Evolutionary conservation across 176 grass and related monocot species (phyloP).

Genomic region (Aechmea fasciata): DNA sequence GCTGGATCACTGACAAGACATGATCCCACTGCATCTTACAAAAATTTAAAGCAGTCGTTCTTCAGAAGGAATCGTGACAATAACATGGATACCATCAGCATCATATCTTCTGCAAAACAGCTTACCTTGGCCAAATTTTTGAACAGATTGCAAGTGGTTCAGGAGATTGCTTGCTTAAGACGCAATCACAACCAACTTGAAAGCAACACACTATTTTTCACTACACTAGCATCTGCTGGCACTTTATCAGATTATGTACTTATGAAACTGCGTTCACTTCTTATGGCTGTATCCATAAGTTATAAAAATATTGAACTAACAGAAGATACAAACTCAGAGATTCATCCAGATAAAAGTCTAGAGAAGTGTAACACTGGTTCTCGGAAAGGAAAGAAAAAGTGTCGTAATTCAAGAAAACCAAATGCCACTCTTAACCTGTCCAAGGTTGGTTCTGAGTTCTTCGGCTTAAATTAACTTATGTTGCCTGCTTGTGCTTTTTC

Average conservation of each 20-base stretch:
- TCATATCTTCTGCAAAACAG: conserved; percentile 33
- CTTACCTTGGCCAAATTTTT: conserved; percentile 33
- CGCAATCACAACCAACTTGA: conserved; percentile 32
- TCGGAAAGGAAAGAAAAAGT: conserved; percentile 86
- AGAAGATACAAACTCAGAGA: conserved; percentile 47
- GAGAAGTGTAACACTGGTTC: conserved; percentile 33
- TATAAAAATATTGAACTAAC: conserved; percentile 88
- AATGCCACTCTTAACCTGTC: conserved; percentile 32
- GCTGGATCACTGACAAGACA: conserved; percentile 34
- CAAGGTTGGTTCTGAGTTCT: conserved; percentile 28
- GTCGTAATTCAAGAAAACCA: conserved; percentile 53
- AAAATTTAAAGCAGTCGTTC: conserved; percentile 38
- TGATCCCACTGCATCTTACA: conserved; percentile 22
- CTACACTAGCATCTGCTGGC: conserved; percentile 53
- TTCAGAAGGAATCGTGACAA: conserved; percentile 46
- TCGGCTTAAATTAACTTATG: conserved; percentile 12
- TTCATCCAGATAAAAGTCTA: conserved; percentile 32
- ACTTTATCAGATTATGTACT: conserved; percentile 54
- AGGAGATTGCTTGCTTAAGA: conserved; percentile 57
- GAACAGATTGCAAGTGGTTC: conserved; percentile 49
- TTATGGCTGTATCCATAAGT: conserved; percentile 62
- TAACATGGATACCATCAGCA: conserved; percentile 34
- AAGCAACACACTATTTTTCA: conserved; percentile 62
- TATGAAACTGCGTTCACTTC: conserved; percentile 49
- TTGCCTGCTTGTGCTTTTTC: conserved; percentile 20